Evolutionary conservation across 257 asterid species (phyloP).

Genomic region (Buddleja alternifolia): DNA sequence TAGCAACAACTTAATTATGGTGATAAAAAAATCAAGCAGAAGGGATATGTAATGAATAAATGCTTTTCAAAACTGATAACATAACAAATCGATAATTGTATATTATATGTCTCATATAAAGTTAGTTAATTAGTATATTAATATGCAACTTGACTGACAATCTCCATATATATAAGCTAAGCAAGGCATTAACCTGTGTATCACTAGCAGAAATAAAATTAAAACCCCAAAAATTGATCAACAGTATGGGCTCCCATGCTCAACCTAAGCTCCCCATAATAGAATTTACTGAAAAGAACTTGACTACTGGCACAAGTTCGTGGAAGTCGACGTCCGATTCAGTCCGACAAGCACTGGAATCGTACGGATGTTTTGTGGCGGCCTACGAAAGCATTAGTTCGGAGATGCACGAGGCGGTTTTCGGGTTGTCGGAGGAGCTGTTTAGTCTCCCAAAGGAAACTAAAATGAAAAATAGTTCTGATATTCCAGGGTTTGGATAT

Average conservation of each 20-base stretch:
- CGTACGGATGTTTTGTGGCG: constrained; percentile 42
- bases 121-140: no score
- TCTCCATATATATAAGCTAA: no score
- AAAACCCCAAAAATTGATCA: background rate
- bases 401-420: constrained; percentile 29
- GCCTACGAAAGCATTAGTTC: constrained; percentile 12
- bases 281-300: constrained; percentile 33
- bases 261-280: constrained; percentile 37
- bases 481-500: constrained; percentile 41
- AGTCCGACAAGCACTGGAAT: constrained; percentile 45
- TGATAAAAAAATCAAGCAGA: no score
- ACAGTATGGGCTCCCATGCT: constrained; percentile 29
- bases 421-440: constrained; percentile 27
- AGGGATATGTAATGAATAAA: no score
- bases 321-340: constrained; percentile 42
- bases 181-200: background rate
- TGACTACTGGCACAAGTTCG: constrained; percentile 23
- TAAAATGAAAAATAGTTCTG: constrained; percentile 29
- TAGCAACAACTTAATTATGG: no score
- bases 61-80: no score
- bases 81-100: no score
- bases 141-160: no score
- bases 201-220: background rate
- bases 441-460: constrained; percentile 37
- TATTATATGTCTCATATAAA: no score